phyloP scores from a whole-genome alignment of 495 filamentous ascomycete species.

The Penicillium bovifimosum region DNA sequence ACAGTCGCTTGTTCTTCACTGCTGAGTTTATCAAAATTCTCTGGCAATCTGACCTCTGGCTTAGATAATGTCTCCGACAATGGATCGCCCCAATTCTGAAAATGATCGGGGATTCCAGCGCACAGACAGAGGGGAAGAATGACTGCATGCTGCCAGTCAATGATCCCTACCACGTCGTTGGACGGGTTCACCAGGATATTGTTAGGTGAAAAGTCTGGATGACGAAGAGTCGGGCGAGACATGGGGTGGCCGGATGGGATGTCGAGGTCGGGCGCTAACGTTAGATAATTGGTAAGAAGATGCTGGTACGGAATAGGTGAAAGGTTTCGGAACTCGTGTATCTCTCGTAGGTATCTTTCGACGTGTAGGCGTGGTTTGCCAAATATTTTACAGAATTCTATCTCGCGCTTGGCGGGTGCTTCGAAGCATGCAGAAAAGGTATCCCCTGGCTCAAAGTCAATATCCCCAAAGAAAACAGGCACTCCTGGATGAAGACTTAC shows the following conservation, averaged over 20 bases:
- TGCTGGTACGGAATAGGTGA: slow-evolving; percentile 12
- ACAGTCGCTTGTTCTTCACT: slow-evolving; percentile 12
- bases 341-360: slow-evolving; percentile 22
- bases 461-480: background rate
- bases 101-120: slow-evolving; percentile 24
- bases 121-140: slow-evolving; percentile 26
- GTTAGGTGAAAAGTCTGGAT: slow-evolving; percentile 22
- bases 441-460: slow-evolving; percentile 13
- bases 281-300: slow-evolving; percentile 19
- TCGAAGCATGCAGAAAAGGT: slow-evolving; percentile 19
- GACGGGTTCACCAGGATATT: slow-evolving; percentile 29
- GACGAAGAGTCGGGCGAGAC: slow-evolving; percentile 20
- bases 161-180: slow-evolving; percentile 25
- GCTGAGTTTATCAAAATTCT: slow-evolving; percentile 16
- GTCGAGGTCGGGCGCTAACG: slow-evolving; percentile 17
- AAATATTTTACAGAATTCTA: slow-evolving; percentile 19
- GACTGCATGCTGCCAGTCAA: slow-evolving; percentile 31
- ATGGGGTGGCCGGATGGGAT: slow-evolving; percentile 15
- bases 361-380: slow-evolving; percentile 24
- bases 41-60: slow-evolving; percentile 19
- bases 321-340: slow-evolving; percentile 11
- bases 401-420: slow-evolving; percentile 23
- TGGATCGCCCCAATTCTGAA: slow-evolving; percentile 32
- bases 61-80: slow-evolving; percentile 20
- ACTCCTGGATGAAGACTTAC: slow-evolving; percentile 11